Evolutionary conservation across 352 stramenopile genomes (phyloP).

Genomic region (Pelagophyceae sp.): DNA sequence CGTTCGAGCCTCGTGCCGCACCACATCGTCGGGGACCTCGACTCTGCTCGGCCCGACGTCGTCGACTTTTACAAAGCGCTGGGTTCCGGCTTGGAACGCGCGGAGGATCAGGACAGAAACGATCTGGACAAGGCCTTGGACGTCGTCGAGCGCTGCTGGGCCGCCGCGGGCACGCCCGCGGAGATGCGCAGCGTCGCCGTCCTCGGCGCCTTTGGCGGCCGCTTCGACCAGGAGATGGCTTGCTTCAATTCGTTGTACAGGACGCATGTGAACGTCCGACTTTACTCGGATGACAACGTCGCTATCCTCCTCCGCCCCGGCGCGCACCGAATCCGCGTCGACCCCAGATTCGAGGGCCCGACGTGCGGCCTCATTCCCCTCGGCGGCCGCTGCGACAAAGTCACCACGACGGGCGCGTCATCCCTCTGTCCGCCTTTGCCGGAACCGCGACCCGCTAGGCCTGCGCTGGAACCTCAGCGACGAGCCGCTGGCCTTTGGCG

Average conservation of each 20-base stretch:
- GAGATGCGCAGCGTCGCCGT: constrained; percentile 60
- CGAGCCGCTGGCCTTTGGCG: constrained; percentile 59
- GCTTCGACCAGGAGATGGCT: constrained; percentile 95
- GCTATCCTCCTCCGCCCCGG: constrained; percentile 63
- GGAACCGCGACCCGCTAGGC: neutral
- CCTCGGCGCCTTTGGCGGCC: constrained; percentile 85
- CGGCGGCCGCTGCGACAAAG: constrained; percentile 56
- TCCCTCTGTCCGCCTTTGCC: neutral
- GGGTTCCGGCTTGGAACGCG: constrained; percentile 56
- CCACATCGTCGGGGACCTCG: constrained; percentile 86
- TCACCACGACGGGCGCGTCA: constrained; percentile 74
- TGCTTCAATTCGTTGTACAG: constrained; percentile 79
- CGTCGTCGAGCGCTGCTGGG: constrained; percentile 28
- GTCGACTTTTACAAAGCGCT: constrained; percentile 62
- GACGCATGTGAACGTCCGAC: constrained; percentile 58
- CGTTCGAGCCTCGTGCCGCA: constrained; percentile 53
- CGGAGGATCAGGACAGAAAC: constrained; percentile 78
- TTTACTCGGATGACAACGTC: constrained; percentile 78
- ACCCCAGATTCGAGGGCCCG: constrained; percentile 70
- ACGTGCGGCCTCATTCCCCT: constrained; percentile 86
- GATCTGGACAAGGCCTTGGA: constrained; percentile 84
- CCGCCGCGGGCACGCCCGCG: constrained; percentile 30
- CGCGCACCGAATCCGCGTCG: constrained; percentile 35
- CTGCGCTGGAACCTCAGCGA: constrained; percentile 58
- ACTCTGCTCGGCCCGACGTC: constrained; percentile 77